Evolutionary conservation across 495 filamentous ascomycete species (phyloP), one percentile per base, ranked within the genome.

Genomic region (Tuber umbilicatum): DNA sequence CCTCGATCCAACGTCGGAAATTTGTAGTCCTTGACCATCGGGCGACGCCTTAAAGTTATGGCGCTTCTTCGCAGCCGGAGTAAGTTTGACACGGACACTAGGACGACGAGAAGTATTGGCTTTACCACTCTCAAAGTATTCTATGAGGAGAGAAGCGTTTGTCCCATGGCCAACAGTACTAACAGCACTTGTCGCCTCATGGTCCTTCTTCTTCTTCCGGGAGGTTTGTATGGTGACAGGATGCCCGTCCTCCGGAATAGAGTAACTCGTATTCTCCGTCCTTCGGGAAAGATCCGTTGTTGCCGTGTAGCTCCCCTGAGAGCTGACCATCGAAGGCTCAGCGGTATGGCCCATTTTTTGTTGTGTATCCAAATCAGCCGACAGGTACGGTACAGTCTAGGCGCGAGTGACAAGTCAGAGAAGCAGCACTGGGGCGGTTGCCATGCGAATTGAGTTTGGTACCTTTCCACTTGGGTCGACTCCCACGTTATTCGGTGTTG

Each of bases 71-170:
- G 79, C 80, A 27, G 91, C 95, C 42, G 96, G 95, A 45, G 94
- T 97, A 70, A 99, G 89, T 80, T 94, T 93, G 73, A 99, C 95
- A 79, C 95, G 90, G 67, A 99, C 95, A 85, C 94, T 97, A 2
- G 95, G 96, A 75, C 93, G 85, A 87, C 91, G 85, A 60, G 89
- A 86, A 43, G 85, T 81, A 73, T 40, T 74, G 31, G 86, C 85
- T 83, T 95, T 97, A 71, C 92, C 91, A 78, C 89, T 93, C 84
- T 97, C 94, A 82, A 97, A 99, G 84, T 97, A 97, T 84, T 99
- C 95, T 82, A 99, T 99, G 82, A 99, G 86, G 70, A 99, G 88
- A 70, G 93, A 97, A 60, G 95, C 97, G 70, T 79, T 81, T 60
- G 79, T 81, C 40, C 76, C 79, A 72, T 76, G 78, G 41, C 80